These are phyloP conservation scores for Lachancea cidri DNA, from an alignment of 805 yeast genomes.

Conservation along the genomic window DNA sequence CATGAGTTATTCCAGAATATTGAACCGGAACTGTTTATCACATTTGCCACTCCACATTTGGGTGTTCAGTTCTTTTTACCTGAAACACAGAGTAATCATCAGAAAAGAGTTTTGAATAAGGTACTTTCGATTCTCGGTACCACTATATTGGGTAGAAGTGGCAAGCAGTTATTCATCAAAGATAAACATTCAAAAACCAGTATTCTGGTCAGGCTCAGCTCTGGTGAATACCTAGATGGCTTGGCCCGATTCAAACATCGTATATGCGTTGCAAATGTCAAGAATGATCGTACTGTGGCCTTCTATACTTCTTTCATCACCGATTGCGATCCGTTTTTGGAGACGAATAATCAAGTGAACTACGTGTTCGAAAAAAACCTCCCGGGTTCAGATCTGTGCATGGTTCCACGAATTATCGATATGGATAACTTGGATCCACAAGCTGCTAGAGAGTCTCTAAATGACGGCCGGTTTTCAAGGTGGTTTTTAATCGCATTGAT, in stretches of 20 bases:
- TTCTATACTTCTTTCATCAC: constrained; percentile 80
- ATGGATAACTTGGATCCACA: constrained; percentile 18
- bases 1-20: constrained; percentile 50
- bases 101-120: constrained; percentile 13
- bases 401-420: constrained; percentile 26
- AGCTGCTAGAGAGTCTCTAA: constrained; percentile 1
- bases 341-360: constrained; percentile 43
- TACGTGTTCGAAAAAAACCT: constrained; percentile 43
- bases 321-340: constrained; percentile 66
- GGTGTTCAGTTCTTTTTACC: constrained; percentile 48
- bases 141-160: constrained; percentile 57
- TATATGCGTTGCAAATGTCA: constrained; percentile 63
- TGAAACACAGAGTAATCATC: constrained; percentile 4
- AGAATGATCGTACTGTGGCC: constrained; percentile 82
- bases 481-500: constrained; percentile 1
- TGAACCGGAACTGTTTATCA: constrained; percentile 57
- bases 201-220: constrained; percentile 39
- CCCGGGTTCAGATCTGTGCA: constrained; percentile 20
- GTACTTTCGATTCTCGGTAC: constrained; percentile 50
- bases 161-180: constrained; percentile 64
- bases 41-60: constrained; percentile 79
- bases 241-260: constrained; percentile 52
- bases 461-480: constrained; percentile 6
- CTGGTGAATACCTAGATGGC: constrained; percentile 47
- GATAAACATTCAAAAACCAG: constrained; percentile 32